A percentile compares a stretch with the other conserved stretches of the same genome.
Conservation (phyloP, 768 basidiomycete species). For the Pisolithus albus region DNA sequence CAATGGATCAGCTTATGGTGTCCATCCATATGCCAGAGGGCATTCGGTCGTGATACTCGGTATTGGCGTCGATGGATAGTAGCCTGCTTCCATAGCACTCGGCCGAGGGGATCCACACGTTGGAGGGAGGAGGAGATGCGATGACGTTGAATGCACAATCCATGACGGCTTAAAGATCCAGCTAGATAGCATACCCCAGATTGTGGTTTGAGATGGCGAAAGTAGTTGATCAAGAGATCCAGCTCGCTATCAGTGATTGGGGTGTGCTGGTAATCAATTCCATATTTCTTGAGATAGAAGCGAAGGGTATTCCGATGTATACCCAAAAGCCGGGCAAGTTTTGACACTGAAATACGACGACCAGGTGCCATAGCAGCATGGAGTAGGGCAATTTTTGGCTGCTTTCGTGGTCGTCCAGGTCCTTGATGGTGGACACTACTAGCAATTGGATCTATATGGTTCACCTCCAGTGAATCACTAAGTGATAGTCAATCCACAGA, state of each 20-base stretch:
- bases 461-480: neutral
- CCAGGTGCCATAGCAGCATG: neutral
- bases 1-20: conserved; percentile 33
- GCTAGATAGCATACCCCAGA: conserved; percentile 9
- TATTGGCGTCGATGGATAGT: neutral
- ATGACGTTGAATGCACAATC: conserved; percentile 1
- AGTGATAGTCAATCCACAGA: neutral
- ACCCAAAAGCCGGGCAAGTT: conserved; percentile 7
- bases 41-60: neutral
- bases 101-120: neutral
- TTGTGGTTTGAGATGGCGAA: conserved; percentile 5
- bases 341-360: conserved; percentile 9
- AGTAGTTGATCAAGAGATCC: conserved; percentile 9
- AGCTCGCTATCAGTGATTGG: conserved; percentile 13
- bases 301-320: conserved; percentile 17
- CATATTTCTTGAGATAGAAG: conserved; percentile 8
- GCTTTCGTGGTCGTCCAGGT: neutral
- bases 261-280: conserved; percentile 10
- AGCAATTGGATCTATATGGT: neutral
- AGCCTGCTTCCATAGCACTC: neutral
- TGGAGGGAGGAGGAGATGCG: neutral
- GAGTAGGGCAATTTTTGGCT: neutral
- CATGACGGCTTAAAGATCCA: conserved; percentile 1
- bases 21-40: conserved; percentile 7
- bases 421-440: neutral